A percentile compares a stretch with the other conserved stretches of the same genome.
Conservation (phyloP, 768 basidiomycete genomes). For the Trametes cingulata region DNA sequence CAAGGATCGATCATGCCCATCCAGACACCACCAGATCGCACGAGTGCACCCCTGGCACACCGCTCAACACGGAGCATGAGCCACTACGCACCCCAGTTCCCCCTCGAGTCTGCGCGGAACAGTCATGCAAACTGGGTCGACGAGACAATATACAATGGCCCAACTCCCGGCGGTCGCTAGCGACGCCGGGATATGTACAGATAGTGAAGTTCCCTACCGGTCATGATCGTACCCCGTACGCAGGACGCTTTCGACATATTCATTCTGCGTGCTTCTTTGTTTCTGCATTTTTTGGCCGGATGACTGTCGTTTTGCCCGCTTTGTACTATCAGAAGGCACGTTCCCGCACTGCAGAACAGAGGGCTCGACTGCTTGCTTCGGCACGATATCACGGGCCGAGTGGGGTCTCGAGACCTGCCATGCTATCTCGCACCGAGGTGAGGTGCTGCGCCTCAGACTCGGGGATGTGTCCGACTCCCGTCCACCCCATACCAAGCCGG, state of each 20-base stretch:
- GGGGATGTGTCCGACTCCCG: too few species aligned
- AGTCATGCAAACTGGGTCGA: slow-evolving; percentile 44
- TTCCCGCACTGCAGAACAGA: not conserved
- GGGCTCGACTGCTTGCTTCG: too few species aligned
- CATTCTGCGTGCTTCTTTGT: not conserved
- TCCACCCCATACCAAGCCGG: too few species aligned
- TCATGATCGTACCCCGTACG: not conserved
- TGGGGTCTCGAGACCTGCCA: too few species aligned
- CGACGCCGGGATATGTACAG: not conserved
- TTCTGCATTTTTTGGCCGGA: not conserved
- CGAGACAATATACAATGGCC: slow-evolving; percentile 44
- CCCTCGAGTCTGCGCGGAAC: slow-evolving; percentile 8
- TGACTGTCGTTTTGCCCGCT: not conserved
- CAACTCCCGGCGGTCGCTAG: not conserved
- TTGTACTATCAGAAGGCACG: slow-evolving; percentile 1
- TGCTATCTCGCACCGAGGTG: too few species aligned
- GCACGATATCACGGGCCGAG: too few species aligned
- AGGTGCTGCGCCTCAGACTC: too few species aligned
- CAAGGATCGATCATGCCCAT: slow-evolving; percentile 11
- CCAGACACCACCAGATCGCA: slow-evolving; percentile 9
- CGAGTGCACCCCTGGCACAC: slow-evolving; percentile 5
- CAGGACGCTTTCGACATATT: slow-evolving; percentile 6
- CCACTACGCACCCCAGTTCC: slow-evolving; percentile 22
- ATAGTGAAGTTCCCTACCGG: not conserved
- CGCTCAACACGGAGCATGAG: not conserved